phyloP scores from a whole-genome alignment of 441 rosid genomes.

The Arabidopsis hybrid region DNA sequence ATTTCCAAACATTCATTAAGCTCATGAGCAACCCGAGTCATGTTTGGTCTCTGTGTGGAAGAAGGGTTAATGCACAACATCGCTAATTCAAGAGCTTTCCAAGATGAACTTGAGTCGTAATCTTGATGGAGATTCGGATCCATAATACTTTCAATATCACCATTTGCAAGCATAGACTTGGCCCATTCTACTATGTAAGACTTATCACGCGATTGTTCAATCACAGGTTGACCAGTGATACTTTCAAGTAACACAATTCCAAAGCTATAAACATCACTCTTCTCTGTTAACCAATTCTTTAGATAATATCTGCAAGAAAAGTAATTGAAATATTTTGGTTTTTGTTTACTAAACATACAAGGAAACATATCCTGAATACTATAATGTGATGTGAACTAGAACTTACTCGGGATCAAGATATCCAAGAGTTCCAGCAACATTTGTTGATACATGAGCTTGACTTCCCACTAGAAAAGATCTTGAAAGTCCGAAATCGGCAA shows the following conservation, averaged over 20 bases:
- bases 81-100: slow-evolving; percentile 45
- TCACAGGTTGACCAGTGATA: not conserved
- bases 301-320: not conserved
- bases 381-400: too few relatives aligned
- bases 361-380: too few relatives aligned
- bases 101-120: slow-evolving; percentile 33
- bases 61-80: slow-evolving; percentile 40
- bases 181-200: slow-evolving; percentile 40
- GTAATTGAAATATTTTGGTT: too few relatives aligned
- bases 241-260: not conserved
- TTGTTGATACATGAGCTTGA: too few relatives aligned
- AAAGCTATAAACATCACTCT: not conserved
- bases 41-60: slow-evolving; percentile 29
- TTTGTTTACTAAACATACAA: too few relatives aligned
- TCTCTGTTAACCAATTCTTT: slow-evolving; percentile 3
- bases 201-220: slow-evolving; percentile 15
- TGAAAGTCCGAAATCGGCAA: too few relatives aligned
- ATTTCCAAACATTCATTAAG: slow-evolving; percentile 42
- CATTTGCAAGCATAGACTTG: slow-evolving; percentile 31
- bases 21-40: slow-evolving; percentile 28
- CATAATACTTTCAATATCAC: slow-evolving; percentile 39
- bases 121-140: slow-evolving; percentile 36
- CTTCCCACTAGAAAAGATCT: too few relatives aligned
- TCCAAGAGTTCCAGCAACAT: too few relatives aligned
- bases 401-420: too few relatives aligned